Conservation (phyloP, 1,284 basidiomycete species). For the Schizophyllum commune region DNA sequence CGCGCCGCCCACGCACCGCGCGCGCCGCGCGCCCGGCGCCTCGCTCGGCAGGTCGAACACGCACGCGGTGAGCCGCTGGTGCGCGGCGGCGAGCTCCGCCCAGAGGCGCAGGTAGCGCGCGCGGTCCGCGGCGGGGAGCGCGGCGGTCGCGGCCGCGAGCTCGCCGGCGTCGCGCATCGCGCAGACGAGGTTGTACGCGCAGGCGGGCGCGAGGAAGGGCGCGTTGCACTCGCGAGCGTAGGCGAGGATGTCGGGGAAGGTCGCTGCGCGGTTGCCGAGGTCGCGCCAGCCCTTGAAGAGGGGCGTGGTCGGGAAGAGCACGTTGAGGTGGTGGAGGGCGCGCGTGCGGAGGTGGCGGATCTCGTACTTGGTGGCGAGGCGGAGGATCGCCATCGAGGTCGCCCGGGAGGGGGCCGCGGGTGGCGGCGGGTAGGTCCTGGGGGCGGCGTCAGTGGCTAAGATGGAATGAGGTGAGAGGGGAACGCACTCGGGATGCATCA, state of each 20-base stretch:
- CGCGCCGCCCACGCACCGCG: no score
- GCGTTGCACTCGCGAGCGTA: neutral
- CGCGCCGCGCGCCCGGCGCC: no score
- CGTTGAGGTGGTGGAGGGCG: neutral
- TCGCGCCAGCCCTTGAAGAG: neutral
- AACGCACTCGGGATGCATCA: neutral
- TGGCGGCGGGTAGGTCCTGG: neutral
- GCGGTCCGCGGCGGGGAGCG: no score
- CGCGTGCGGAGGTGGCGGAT: conserved; percentile 39
- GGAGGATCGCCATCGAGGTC: conserved; percentile 47
- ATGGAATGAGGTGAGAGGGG: neutral
- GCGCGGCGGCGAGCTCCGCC: no score
- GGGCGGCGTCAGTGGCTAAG: no score
- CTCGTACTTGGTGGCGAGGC: conserved; percentile 53
- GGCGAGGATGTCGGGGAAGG: neutral
- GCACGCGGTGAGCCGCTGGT: no score
- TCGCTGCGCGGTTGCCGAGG: neutral
- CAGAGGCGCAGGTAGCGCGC: no score
- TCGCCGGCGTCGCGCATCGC: neutral
- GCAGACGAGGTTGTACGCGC: neutral
- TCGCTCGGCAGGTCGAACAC: no score
- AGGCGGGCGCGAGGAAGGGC: neutral
- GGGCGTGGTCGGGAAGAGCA: neutral
- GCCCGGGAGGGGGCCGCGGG: conserved; percentile 3
- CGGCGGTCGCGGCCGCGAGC: neutral